phyloP scores from a whole-genome alignment of 768 basidiomycete species.

The Mycena floridula region DNA sequence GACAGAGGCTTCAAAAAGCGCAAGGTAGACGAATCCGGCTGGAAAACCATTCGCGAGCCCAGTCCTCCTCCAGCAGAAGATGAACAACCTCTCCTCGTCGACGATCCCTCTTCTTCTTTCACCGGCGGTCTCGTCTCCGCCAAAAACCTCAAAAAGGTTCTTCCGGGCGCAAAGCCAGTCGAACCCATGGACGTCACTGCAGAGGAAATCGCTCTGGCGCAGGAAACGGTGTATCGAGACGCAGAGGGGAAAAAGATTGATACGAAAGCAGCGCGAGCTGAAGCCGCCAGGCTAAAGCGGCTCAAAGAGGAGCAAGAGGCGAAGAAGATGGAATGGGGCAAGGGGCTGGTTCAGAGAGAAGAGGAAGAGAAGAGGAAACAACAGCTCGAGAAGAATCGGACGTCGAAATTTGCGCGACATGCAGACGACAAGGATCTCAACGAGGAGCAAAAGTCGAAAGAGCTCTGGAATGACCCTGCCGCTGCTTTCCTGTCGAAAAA shows the following conservation, averaged over 20 bases:
- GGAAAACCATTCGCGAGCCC: conserved; percentile 57
- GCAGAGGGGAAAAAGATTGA: conserved; percentile 84
- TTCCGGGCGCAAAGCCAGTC: conserved; percentile 35
- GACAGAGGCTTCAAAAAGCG: conserved; percentile 81
- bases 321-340: conserved; percentile 96
- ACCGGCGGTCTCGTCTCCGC: conserved; percentile 76
- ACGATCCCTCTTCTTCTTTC: conserved; percentile 38
- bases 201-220: conserved; percentile 55
- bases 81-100: conserved; percentile 63
- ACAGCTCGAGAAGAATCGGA: conserved; percentile 65
- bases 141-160: conserved; percentile 63
- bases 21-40: conserved; percentile 48
- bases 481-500: conserved; percentile 88
- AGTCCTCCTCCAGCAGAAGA: conserved; percentile 52
- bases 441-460: conserved; percentile 71
- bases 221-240: conserved; percentile 95
- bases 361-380: conserved; percentile 61
- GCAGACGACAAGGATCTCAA: conserved; percentile 86
- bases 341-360: conserved; percentile 86
- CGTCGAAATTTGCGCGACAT: conserved; percentile 64
- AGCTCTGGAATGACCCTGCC: conserved; percentile 97
- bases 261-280: conserved; percentile 76
- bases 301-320: conserved; percentile 84
- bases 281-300: conserved; percentile 74
- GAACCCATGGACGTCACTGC: conserved; percentile 31